Conservation (phyloP, 208 protist genomes). For the Leishmania martiniquensis region DNA sequence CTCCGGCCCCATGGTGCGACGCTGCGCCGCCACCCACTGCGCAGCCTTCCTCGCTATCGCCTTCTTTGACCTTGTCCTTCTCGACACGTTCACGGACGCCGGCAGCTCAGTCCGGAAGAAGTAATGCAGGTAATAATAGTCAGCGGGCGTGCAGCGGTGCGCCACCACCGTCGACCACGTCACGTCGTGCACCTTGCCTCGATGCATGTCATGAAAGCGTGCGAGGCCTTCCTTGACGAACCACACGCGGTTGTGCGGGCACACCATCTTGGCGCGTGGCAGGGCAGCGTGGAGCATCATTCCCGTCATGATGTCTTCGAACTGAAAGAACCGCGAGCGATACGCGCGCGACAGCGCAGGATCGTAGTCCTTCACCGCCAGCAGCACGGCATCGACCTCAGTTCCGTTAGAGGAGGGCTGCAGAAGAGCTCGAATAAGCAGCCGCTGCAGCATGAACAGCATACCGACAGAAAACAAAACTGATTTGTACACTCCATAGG, state of each 20-base stretch:
- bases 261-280: not conserved
- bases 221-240: constrained; percentile 15
- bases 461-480: constrained; percentile 22
- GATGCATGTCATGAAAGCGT: constrained; percentile 22
- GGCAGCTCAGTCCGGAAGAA: constrained; percentile 11
- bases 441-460: constrained; percentile 25
- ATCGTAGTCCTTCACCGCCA: constrained; percentile 3
- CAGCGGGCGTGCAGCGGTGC: constrained; percentile 16
- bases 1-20: not conserved
- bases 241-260: not conserved
- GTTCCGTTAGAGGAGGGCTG: constrained; percentile 4
- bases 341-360: constrained; percentile 3
- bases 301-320: constrained; percentile 26
- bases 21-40: constrained; percentile 1
- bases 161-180: constrained; percentile 18
- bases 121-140: constrained; percentile 11
- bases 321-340: constrained; percentile 18
- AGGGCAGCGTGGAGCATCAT: constrained; percentile 11
- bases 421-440: constrained; percentile 11
- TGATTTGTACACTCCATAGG: constrained; percentile 22
- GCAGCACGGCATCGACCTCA: constrained; percentile 19
- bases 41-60: not conserved
- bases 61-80: no score
- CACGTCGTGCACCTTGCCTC: constrained; percentile 16
- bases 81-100: no score